These are phyloP conservation scores for Cadophora gregata DNA, from an alignment of 2,329 filamentous ascomycete genomes.

Conservation along the genomic window DNA sequence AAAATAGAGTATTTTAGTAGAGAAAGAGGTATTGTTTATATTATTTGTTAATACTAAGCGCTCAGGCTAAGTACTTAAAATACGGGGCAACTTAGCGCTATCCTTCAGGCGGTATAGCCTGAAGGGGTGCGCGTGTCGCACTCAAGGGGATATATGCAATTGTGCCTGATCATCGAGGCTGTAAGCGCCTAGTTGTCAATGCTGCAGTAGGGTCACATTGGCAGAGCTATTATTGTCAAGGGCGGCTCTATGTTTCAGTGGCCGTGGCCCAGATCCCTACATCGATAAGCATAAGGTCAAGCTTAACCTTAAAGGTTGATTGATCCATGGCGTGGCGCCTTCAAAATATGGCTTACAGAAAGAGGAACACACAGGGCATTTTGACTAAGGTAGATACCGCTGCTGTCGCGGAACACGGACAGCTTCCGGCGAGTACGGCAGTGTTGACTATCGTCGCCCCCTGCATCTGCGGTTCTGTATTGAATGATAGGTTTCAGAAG, in stretches of 20 bases:
- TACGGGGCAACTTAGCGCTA: too few relatives aligned
- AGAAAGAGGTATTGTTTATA: background rate
- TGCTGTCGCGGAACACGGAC: constrained; percentile 7
- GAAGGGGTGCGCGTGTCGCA: too few relatives aligned
- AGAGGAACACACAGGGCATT: background rate
- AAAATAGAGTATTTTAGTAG: background rate
- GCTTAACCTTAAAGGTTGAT: background rate
- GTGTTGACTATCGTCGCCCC: background rate
- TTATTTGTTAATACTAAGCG: background rate
- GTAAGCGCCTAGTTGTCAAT: background rate
- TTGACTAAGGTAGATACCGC: background rate
- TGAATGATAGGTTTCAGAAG: background rate
- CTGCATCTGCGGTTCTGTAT: background rate
- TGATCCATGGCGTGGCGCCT: background rate
- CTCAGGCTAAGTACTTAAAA: too few relatives aligned
- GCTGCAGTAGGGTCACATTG: background rate
- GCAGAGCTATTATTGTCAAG: constrained; percentile 1
- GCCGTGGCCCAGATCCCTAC: background rate
- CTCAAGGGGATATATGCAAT: background rate
- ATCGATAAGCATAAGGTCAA: background rate
- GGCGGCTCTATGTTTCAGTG: background rate
- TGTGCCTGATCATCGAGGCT: constrained; percentile 3
- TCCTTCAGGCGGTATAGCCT: too few relatives aligned
- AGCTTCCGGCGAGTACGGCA: background rate
- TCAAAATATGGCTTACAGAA: background rate